Evolutionary conservation across 1,139 yeast species (phyloP), one percentile per base, ranked within the genome.

Genomic region (Eremothecium sinecaudum): DNA sequence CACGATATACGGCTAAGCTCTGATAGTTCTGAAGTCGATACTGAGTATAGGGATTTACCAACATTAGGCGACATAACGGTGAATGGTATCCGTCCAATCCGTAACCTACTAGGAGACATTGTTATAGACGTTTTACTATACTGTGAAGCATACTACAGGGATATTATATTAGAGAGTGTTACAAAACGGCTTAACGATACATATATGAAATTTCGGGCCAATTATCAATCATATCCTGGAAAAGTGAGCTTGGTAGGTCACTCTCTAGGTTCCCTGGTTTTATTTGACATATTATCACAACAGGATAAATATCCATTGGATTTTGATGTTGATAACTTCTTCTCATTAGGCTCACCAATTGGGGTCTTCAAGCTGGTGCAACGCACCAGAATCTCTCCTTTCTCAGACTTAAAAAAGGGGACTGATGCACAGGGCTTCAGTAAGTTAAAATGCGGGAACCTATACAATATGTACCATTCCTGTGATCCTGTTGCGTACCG

Each of bases 401-500:
- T 18, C 14, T 23, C 26, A 13, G 37, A 28, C 17, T n/a, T 11
- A 5, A 30, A 12, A 18, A 33, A 41, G 15, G 18, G 36, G 7
- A 27, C 34, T n/a, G 22, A 31, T 5, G 30, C 31, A 2, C 27
- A 32, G 11, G 28, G 16, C 11, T 23, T 25, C 6, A 41, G 36
- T 32, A 35, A 36, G 11, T 84, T 84, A 0, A 67, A 69, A 31
- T 76, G 80, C 44, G 53, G 63, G 7, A 71, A 76, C 41, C 58
- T 79, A 31, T 86, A 79, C 61, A 86, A 86, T 51, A 59, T 86
- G 4, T 83, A 79, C 61, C 94, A 87, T 48, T 83, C 87, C 0
- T 78, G 92, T 47, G 97, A 86, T 51, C 94, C 95, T 0, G 77
- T 86, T 18, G 87, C 92, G 0, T 83, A 84, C 52, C 63, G 96